A percentile compares a stretch with the other conserved stretches of the same genome.
These are phyloP conservation scores for Emmonsia crescens DNA, from an alignment of 2,329 filamentous ascomycete species.

Conservation along the genomic window DNA sequence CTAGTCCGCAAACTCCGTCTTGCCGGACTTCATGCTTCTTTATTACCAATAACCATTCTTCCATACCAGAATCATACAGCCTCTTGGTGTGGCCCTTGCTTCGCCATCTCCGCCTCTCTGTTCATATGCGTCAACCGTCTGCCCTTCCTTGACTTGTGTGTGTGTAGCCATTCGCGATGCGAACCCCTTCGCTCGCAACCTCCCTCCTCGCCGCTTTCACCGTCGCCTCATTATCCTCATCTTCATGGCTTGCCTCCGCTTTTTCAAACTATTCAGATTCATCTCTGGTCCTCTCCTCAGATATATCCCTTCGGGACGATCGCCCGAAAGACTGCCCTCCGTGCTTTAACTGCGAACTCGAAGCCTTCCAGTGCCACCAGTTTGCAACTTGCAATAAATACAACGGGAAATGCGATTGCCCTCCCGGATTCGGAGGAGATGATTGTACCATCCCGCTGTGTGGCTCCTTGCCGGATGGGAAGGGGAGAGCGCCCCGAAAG, in stretches of 20 bases:
- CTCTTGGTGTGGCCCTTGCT: background rate
- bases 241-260: slow-evolving; percentile 17
- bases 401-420: slow-evolving; percentile 87
- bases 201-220: slow-evolving; percentile 13
- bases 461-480: slow-evolving; percentile 72
- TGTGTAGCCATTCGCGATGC: slow-evolving; percentile 14
- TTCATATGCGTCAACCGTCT: background rate
- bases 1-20: background rate
- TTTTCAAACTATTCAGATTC: slow-evolving; percentile 47
- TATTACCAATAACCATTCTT: background rate
- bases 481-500: slow-evolving; percentile 63
- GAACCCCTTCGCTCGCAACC: slow-evolving; percentile 5
- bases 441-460: slow-evolving; percentile 90
- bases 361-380: slow-evolving; percentile 82
- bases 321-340: slow-evolving; percentile 44
- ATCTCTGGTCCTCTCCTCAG: slow-evolving; percentile 51
- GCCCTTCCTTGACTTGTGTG: slow-evolving; percentile 5
- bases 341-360: slow-evolving; percentile 96
- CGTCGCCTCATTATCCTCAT: slow-evolving; percentile 19
- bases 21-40: background rate
- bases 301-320: slow-evolving; percentile 57
- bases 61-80: background rate
- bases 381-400: slow-evolving; percentile 80
- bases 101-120: background rate
- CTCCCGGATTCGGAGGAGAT: slow-evolving; percentile 83